Evolutionary conservation across 495 filamentous ascomycete genomes (phyloP).

Genomic region (Penicillium pancosmium): DNA sequence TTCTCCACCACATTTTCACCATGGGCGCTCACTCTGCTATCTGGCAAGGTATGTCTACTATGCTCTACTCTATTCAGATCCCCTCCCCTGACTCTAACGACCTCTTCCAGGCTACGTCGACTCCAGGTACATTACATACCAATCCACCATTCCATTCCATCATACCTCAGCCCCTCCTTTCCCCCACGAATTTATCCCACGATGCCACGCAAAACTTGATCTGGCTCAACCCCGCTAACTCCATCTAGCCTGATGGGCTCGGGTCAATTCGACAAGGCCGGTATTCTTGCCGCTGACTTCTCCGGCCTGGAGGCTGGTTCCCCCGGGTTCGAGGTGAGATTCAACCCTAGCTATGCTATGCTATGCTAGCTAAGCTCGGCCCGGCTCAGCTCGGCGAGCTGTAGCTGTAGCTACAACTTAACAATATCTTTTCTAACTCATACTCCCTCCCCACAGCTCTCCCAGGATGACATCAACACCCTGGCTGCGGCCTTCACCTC

Average conservation of each 20-base stretch:
- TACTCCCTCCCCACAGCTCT: conserved; percentile 27
- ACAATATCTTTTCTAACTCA: no score
- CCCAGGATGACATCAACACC: conserved; percentile 41
- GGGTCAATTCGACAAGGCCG: conserved; percentile 83
- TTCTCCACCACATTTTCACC: conserved; percentile 19
- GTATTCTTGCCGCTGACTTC: conserved; percentile 80
- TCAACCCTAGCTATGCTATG: no score
- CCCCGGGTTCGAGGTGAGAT: conserved; percentile 66
- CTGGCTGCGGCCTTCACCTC: conserved; percentile 38
- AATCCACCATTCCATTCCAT: not conserved
- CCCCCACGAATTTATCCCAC: not conserved
- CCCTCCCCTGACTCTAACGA: conserved; percentile 12
- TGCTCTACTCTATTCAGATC: no score
- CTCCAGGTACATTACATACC: conserved; percentile 55
- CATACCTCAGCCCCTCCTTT: conserved; percentile 1
- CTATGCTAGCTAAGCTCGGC: conserved; percentile 21
- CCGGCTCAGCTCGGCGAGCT: conserved; percentile 26
- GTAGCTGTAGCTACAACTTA: no score
- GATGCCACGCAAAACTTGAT: not conserved
- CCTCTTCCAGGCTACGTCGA: conserved; percentile 62
- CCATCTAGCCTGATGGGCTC: conserved; percentile 73
- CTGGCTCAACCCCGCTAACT: not conserved
- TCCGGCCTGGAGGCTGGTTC: conserved; percentile 82
- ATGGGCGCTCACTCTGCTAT: conserved; percentile 46
- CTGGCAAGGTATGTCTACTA: conserved; percentile 59